phyloP scores from a whole-genome alignment of 805 yeast genomes.

The Lipomyces lipofer region DNA sequence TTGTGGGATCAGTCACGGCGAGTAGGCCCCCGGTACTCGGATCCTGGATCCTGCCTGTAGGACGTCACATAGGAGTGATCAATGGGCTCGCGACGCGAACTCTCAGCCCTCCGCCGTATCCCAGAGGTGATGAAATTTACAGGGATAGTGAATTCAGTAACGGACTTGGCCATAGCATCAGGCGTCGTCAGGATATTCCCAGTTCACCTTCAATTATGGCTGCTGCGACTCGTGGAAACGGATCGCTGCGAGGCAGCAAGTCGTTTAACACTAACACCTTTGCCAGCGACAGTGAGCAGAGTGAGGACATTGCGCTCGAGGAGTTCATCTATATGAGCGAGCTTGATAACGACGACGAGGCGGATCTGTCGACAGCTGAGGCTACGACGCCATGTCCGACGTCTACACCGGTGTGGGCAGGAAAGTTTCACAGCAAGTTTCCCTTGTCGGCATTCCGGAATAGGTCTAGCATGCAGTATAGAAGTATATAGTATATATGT shows the following conservation, averaged over 20 bases:
- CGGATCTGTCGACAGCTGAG: conserved; percentile 33
- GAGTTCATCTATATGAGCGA: conserved; percentile 88
- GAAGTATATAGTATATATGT: conserved; percentile 16
- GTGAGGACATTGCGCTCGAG: conserved; percentile 59
- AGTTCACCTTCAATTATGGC: conserved; percentile 19
- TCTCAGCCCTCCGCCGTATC: conserved; percentile 51
- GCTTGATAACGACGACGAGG: conserved; percentile 70
- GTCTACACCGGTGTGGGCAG: conserved; percentile 41
- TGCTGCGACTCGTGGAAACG: conserved; percentile 33
- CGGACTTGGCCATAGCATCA: neutral
- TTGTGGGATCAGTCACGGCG: conserved; percentile 74
- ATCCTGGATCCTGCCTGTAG: conserved; percentile 76
- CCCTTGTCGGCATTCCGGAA: conserved; percentile 92
- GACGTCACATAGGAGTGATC: conserved; percentile 87
- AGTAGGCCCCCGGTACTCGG: conserved; percentile 93
- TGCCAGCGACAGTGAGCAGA: conserved; percentile 40
- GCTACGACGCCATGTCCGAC: conserved; percentile 32
- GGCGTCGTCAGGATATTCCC: conserved; percentile 2
- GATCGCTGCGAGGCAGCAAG: neutral
- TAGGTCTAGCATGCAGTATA: conserved; percentile 49
- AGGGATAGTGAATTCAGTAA: neutral
- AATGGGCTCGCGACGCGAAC: conserved; percentile 92
- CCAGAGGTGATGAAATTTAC: conserved; percentile 16
- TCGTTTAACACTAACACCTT: conserved; percentile 18
- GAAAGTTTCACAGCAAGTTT: conserved; percentile 49